Evolutionary conservation across 2,329 filamentous ascomycete genomes (phyloP).

Genomic region (Fusarium clavum): DNA sequence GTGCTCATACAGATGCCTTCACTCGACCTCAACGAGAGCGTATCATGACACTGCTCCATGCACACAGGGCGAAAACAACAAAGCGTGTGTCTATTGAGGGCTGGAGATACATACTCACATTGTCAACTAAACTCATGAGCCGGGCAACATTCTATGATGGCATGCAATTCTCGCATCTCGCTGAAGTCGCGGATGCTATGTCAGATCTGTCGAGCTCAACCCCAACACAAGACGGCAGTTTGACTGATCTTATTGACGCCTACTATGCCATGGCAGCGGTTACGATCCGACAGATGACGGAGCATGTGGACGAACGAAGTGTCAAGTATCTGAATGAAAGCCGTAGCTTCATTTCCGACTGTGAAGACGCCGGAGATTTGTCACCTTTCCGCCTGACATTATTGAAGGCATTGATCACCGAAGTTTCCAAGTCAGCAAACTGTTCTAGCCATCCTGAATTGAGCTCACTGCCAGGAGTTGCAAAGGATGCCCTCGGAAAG

Average conservation of each 20-base stretch:
- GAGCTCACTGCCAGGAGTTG: slow-evolving; percentile 38
- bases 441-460: slow-evolving; percentile 44
- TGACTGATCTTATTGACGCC: slow-evolving; percentile 51
- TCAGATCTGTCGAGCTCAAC: slow-evolving; percentile 45
- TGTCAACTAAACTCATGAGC: slow-evolving; percentile 63
- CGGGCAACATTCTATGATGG: slow-evolving; percentile 64
- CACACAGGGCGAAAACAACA: slow-evolving; percentile 43
- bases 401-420: slow-evolving; percentile 50
- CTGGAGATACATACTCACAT: slow-evolving; percentile 56
- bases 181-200: slow-evolving; percentile 51
- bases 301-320: slow-evolving; percentile 58
- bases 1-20: slow-evolving; percentile 54
- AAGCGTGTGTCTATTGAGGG: slow-evolving; percentile 45
- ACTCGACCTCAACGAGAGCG: slow-evolving; percentile 58
- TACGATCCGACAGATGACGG: slow-evolving; percentile 58
- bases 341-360: slow-evolving; percentile 44
- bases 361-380: slow-evolving; percentile 37
- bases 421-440: slow-evolving; percentile 46
- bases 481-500: slow-evolving; percentile 46
- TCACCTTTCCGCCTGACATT: slow-evolving; percentile 52
- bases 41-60: slow-evolving; percentile 53
- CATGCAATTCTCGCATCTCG: slow-evolving; percentile 56
- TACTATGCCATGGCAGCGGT: slow-evolving; percentile 49
- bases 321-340: slow-evolving; percentile 53
- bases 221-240: slow-evolving; percentile 40